Evolutionary conservation across 208 protist species (phyloP).

Genomic region (Paratrypanosoma confusum): DNA sequence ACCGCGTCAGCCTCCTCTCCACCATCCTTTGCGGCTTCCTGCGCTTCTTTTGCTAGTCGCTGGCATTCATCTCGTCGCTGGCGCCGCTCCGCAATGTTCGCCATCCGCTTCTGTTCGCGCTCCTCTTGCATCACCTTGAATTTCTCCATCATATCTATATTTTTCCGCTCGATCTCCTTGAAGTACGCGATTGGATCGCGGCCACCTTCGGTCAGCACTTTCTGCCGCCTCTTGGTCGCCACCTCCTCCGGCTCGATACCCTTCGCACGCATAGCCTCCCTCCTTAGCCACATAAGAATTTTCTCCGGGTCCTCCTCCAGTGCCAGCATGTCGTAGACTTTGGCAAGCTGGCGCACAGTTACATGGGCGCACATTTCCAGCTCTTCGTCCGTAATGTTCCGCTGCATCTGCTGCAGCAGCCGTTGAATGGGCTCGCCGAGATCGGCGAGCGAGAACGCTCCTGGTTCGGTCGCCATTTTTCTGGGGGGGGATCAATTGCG

Average conservation of each 20-base stretch:
- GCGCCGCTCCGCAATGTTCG: slow-evolving; percentile 10
- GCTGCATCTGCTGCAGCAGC: slow-evolving; percentile 14
- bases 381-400: slow-evolving; percentile 16
- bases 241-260: slow-evolving; percentile 10
- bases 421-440: slow-evolving; percentile 22
- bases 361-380: slow-evolving; percentile 15
- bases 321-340: slow-evolving; percentile 26
- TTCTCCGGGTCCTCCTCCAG: slow-evolving; percentile 25
- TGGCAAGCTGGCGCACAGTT: slow-evolving; percentile 22
- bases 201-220: slow-evolving; percentile 10
- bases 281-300: slow-evolving; percentile 26
- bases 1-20: slow-evolving; percentile 3
- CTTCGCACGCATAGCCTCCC: slow-evolving; percentile 10
- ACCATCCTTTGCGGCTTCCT: not conserved
- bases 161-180: slow-evolving; percentile 16
- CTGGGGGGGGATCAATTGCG: no score
- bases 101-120: slow-evolving; percentile 10
- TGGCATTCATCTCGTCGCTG: slow-evolving; percentile 10
- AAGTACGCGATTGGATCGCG: slow-evolving; percentile 16
- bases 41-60: not conserved
- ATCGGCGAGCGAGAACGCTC: slow-evolving; percentile 8
- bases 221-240: slow-evolving; percentile 9
- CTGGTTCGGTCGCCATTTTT: slow-evolving; percentile 7
- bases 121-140: slow-evolving; percentile 12
- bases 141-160: slow-evolving; percentile 13